Evolutionary conservation across 1,139 yeast genomes (phyloP).

Genomic region (Lodderomyces metapsilosis): DNA sequence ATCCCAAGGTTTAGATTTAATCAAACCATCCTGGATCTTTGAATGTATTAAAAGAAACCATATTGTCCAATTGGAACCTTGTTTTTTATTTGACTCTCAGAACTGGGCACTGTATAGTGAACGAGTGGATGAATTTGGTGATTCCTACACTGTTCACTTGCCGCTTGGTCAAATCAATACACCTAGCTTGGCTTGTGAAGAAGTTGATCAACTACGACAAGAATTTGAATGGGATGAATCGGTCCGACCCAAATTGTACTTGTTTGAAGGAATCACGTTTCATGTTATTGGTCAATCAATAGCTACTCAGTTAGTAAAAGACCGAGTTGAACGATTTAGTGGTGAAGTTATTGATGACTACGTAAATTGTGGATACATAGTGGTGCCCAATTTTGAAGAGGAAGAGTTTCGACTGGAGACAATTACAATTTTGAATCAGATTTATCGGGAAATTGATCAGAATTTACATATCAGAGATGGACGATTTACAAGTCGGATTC

Average conservation of each 20-base stretch:
- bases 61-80: constrained; percentile 59
- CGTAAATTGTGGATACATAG: constrained; percentile 25
- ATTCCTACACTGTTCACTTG: constrained; percentile 42
- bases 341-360: constrained; percentile 24
- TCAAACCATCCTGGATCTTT: constrained; percentile 69
- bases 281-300: constrained; percentile 19
- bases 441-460: constrained; percentile 22
- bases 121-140: constrained; percentile 53
- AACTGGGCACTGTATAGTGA: constrained; percentile 12
- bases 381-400: constrained; percentile 14
- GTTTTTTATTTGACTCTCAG: constrained; percentile 42
- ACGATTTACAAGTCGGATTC: constrained; percentile 27
- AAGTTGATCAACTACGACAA: constrained; percentile 7
- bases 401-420: constrained; percentile 9
- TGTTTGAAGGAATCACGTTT: constrained; percentile 24
- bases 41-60: constrained; percentile 52
- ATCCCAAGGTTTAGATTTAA: constrained; percentile 53
- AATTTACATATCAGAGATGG: constrained; percentile 16
- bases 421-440: constrained; percentile 13
- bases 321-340: constrained; percentile 30
- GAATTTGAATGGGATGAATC: constrained; percentile 13
- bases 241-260: constrained; percentile 18
- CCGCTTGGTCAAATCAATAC: constrained; percentile 10
- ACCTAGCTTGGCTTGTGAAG: constrained; percentile 6
- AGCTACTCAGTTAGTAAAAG: constrained; percentile 12